phyloP scores from a whole-genome alignment of 176 grass and related monocot genomes.

The Miscanthus lutarioriparius region DNA sequence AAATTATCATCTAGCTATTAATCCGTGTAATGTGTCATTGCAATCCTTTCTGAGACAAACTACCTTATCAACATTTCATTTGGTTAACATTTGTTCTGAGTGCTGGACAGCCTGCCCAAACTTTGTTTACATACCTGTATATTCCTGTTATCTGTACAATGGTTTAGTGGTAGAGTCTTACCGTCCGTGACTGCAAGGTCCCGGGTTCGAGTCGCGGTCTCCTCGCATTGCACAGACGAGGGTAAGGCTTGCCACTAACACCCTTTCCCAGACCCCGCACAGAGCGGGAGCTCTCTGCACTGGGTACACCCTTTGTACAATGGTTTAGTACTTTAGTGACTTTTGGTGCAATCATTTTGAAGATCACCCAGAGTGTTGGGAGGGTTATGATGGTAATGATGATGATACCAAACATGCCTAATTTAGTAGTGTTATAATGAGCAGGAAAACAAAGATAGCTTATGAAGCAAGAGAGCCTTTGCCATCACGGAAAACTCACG shows the following conservation, averaged over 20 bases:
- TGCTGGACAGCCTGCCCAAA: not conserved
- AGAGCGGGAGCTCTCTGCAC: too few relatives aligned
- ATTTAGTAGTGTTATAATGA: constrained; percentile 14
- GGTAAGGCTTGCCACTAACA: too few relatives aligned
- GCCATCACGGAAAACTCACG: not conserved
- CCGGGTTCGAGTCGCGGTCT: too few relatives aligned
- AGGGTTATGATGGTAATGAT: not conserved
- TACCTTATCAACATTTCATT: constrained; percentile 33
- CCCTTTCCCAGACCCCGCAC: too few relatives aligned
- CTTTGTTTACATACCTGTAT: not conserved
- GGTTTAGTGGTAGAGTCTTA: too few relatives aligned
- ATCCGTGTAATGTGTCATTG: not conserved
- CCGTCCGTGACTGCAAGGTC: too few relatives aligned
- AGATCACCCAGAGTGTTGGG: not conserved
- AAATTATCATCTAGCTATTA: constrained; percentile 15
- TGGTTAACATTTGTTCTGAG: not conserved
- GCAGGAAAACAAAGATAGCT: constrained; percentile 28
- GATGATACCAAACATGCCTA: not conserved
- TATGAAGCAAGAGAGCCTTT: constrained; percentile 14
- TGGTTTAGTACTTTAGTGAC: not conserved
- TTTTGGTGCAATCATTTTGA: constrained; percentile 13
- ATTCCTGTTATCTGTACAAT: not conserved
- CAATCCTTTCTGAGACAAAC: not conserved
- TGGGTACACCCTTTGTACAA: too few relatives aligned
- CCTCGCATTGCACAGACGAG: too few relatives aligned